phyloP scores from a whole-genome alignment of 164 flowering plant species.

The Berberis thunbergii region DNA sequence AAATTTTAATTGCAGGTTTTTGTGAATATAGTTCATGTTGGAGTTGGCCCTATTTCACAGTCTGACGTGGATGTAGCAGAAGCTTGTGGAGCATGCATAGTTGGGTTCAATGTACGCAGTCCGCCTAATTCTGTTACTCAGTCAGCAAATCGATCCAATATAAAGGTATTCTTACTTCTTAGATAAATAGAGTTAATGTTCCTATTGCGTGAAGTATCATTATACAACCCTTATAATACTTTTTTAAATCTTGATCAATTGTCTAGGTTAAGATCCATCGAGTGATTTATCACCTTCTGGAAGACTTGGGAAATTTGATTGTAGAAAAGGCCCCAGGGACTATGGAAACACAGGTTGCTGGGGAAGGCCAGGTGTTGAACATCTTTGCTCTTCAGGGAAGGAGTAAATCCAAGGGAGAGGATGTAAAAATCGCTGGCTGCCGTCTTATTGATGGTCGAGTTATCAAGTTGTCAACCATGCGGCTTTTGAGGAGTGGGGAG shows the following conservation, averaged over 20 bases:
- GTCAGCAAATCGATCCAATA: slow-evolving; percentile 47
- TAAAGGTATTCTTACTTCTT: slow-evolving; percentile 41
- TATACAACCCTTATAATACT: too few relatives aligned
- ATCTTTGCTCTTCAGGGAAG: slow-evolving; percentile 71
- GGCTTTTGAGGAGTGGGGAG: slow-evolving; percentile 82
- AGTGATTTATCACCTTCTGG: slow-evolving; percentile 84
- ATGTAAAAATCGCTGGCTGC: slow-evolving; percentile 86
- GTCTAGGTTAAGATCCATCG: slow-evolving; percentile 55
- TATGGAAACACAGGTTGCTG: slow-evolving; percentile 60
- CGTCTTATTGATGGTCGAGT: slow-evolving; percentile 56
- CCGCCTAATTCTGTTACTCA: slow-evolving; percentile 47
- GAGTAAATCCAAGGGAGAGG: slow-evolving; percentile 60
- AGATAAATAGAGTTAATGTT: too few relatives aligned
- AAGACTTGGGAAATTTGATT: slow-evolving; percentile 69
- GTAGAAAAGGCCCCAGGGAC: slow-evolving; percentile 94
- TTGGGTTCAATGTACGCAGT: slow-evolving; percentile 72
- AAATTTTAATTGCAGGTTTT: slow-evolving; percentile 42
- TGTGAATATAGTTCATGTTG: slow-evolving; percentile 76
- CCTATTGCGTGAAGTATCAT: too few relatives aligned
- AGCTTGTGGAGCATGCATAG: slow-evolving; percentile 80
- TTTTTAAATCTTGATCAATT: too few relatives aligned
- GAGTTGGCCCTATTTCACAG: slow-evolving; percentile 83
- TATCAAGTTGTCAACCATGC: slow-evolving; percentile 43
- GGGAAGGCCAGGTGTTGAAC: slow-evolving; percentile 70
- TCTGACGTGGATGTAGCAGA: slow-evolving; percentile 82